Conservation (phyloP, 2,329 filamentous ascomycete species). For the Fusarium succisae region DNA sequence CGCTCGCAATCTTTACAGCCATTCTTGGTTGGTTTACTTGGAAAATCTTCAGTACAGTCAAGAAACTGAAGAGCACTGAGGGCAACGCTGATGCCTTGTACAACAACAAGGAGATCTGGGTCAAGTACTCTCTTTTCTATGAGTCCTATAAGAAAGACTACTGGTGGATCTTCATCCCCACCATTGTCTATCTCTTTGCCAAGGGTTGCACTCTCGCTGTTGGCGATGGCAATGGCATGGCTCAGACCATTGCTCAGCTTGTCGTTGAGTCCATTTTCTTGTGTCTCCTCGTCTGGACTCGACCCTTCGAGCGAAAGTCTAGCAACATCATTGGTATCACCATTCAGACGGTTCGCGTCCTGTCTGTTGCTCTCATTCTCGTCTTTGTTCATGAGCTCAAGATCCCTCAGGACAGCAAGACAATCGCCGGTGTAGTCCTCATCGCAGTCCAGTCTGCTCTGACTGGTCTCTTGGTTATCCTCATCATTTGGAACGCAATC, state of each 20-base stretch:
- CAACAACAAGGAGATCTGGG: conserved; percentile 89
- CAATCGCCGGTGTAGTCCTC: conserved; percentile 89
- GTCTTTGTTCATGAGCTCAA: conserved; percentile 94
- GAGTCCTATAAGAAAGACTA: conserved; percentile 93
- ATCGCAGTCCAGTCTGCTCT: conserved; percentile 90
- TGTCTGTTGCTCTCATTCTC: conserved; percentile 89
- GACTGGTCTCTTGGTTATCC: conserved; percentile 82
- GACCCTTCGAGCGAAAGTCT: conserved; percentile 87
- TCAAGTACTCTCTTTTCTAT: conserved; percentile 97
- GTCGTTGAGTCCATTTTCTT: conserved; percentile 85
- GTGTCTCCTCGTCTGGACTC: conserved; percentile 79
- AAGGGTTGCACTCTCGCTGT: conserved; percentile 88
- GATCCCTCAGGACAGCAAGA: conserved; percentile 91
- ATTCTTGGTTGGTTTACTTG: conserved; percentile 85
- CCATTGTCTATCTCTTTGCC: conserved; percentile 88
- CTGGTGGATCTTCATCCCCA: conserved; percentile 96
- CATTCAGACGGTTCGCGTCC: conserved; percentile 87
- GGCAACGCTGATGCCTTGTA: conserved; percentile 80
- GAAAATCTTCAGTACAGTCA: conserved; percentile 82
- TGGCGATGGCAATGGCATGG: conserved; percentile 84
- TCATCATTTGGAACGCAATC: conserved; percentile 90
- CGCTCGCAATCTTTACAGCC: conserved; percentile 80
- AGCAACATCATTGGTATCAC: conserved; percentile 92
- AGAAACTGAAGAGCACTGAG: conserved; percentile 76
- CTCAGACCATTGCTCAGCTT: conserved; percentile 82